phyloP scores from a whole-genome alignment of 768 basidiomycete genomes.

The Kondoa malvinella region DNA sequence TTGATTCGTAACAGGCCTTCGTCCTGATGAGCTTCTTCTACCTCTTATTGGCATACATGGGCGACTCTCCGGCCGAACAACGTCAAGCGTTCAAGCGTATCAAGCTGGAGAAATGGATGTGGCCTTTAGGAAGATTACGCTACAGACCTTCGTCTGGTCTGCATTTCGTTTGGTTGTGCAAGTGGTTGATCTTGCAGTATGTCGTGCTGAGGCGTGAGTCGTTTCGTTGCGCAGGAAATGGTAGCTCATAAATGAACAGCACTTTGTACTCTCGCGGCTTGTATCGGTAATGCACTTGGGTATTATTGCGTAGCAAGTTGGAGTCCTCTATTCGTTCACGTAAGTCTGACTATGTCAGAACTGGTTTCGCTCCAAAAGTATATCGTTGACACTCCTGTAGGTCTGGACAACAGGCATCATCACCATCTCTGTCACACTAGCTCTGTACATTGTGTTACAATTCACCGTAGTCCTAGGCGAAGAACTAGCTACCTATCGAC shows the following conservation, averaged over 20 bases:
- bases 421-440: constrained; percentile 53
- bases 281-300: constrained; percentile 7
- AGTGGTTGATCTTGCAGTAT: constrained; percentile 60
- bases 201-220: constrained; percentile 46
- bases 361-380: constrained; percentile 53
- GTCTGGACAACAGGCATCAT: constrained; percentile 50
- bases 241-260: constrained; percentile 7
- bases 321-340: constrained; percentile 27
- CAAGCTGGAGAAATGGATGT: constrained; percentile 46
- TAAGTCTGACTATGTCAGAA: constrained; percentile 51
- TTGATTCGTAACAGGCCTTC: too few species aligned
- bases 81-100: constrained; percentile 33
- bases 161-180: constrained; percentile 55
- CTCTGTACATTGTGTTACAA: constrained; percentile 59
- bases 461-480: constrained; percentile 45
- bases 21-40: constrained; percentile 65
- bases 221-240: not conserved
- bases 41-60: constrained; percentile 53
- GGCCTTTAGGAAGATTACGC: constrained; percentile 48
- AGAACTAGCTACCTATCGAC: constrained; percentile 44
- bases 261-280: constrained; percentile 9
- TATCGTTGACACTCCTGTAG: constrained; percentile 51
- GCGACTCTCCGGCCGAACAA: constrained; percentile 26
- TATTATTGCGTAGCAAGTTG: constrained; percentile 18
- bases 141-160: constrained; percentile 39